phyloP scores from a whole-genome alignment of 2,329 filamentous ascomycete genomes.

The Emydomyces testavorans region DNA sequence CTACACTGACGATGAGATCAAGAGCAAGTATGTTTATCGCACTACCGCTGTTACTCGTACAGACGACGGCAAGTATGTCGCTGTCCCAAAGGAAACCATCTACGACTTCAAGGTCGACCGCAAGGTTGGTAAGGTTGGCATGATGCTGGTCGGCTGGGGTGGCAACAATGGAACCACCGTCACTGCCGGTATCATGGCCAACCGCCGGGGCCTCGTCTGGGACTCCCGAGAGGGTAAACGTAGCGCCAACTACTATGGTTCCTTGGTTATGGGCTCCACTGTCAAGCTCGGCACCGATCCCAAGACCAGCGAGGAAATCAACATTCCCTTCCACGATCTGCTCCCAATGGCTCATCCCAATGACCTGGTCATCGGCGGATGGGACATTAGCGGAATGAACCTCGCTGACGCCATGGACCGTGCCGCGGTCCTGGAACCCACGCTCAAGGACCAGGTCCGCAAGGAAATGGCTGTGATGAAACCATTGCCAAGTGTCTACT shows the following conservation, averaged over 20 bases:
- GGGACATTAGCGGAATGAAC: constrained; percentile 92
- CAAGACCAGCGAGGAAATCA: constrained; percentile 76
- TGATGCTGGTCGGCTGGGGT: constrained; percentile 97
- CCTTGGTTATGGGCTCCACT: constrained; percentile 91
- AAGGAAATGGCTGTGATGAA: constrained; percentile 88
- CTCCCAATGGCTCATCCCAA: constrained; percentile 96
- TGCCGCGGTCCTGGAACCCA: constrained; percentile 88
- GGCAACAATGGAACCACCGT: constrained; percentile 98
- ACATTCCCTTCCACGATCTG: constrained; percentile 89
- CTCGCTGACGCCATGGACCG: constrained; percentile 89
- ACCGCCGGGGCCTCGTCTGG: constrained; percentile 76
- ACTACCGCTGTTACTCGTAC: constrained; percentile 71
- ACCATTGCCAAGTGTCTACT: constrained; percentile 91
- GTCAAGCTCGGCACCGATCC: constrained; percentile 88
- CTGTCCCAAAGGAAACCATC: constrained; percentile 72
- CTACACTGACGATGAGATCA: constrained; percentile 81
- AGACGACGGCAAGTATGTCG: constrained; percentile 64
- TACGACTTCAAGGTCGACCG: constrained; percentile 98
- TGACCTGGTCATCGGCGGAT: constrained; percentile 86
- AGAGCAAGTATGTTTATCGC: constrained; percentile 90
- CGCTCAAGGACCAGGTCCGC: constrained; percentile 74
- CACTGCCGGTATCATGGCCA: constrained; percentile 92
- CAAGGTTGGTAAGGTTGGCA: constrained; percentile 79
- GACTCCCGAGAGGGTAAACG: constrained; percentile 83
- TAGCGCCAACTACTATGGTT: constrained; percentile 94